These are phyloP conservation scores for Apiospora sp. DNA, from an alignment of 2,329 filamentous ascomycete species.

Conservation along the genomic window DNA sequence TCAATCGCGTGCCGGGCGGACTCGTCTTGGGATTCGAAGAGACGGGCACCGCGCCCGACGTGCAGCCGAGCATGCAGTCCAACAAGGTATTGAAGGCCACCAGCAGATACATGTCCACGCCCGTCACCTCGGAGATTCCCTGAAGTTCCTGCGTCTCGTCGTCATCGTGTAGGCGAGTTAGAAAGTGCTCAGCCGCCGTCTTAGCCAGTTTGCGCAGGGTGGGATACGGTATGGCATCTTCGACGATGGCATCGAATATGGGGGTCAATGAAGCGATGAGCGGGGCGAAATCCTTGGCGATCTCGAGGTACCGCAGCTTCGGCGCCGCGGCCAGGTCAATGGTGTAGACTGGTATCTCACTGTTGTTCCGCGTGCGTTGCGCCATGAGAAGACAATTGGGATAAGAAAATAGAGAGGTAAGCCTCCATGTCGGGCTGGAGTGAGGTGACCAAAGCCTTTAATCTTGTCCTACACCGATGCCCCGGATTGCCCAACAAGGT, in stretches of 20 bases:
- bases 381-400: neutral
- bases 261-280: constrained; percentile 51
- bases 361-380: neutral
- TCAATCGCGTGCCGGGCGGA: constrained; percentile 46
- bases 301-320: constrained; percentile 55
- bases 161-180: constrained; percentile 57
- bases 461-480: neutral
- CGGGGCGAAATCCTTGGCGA: constrained; percentile 54
- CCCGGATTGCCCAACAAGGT: neutral
- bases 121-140: constrained; percentile 60
- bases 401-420: neutral
- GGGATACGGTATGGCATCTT: constrained; percentile 33
- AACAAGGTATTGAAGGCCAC: constrained; percentile 70
- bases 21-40: constrained; percentile 51
- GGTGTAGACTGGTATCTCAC: constrained; percentile 34
- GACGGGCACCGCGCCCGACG: constrained; percentile 53
- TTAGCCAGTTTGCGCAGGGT: constrained; percentile 39
- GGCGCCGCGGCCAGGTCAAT: constrained; percentile 65
- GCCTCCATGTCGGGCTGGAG: neutral
- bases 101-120: constrained; percentile 65
- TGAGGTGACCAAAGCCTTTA: neutral
- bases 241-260: constrained; percentile 60
- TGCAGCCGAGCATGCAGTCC: constrained; percentile 71
- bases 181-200: constrained; percentile 51
- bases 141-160: constrained; percentile 69